These are phyloP conservation scores for Fraxinus platypoda DNA, from an alignment of 305 asterid genomes.

Conservation along the genomic window DNA sequence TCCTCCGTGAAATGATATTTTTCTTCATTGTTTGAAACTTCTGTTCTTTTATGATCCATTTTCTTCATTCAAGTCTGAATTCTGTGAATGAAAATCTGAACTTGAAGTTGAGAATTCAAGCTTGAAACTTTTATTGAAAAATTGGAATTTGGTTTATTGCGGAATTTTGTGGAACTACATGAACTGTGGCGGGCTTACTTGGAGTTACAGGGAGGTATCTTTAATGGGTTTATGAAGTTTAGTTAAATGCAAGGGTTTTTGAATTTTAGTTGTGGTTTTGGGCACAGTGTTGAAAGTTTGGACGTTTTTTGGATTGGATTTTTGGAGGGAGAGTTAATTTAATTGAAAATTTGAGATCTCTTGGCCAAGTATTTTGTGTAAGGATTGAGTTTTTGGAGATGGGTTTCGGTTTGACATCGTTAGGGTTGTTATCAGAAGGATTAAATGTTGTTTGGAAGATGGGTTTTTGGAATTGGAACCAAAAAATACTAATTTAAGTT, in stretches of 20 bases:
- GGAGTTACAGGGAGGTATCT: conserved; percentile 39
- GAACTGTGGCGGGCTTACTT: conserved; percentile 33
- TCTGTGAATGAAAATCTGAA: conserved; percentile 29
- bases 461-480: conserved; percentile 31
- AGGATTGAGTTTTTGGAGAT: conserved; percentile 45
- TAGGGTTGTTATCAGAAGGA: conserved; percentile 38
- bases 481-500: conserved; percentile 61
- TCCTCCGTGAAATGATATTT: conserved; percentile 6
- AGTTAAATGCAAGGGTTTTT: conserved; percentile 25
- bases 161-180: conserved; percentile 25
- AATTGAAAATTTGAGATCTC: conserved; percentile 61
- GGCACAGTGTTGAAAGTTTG: conserved; percentile 36
- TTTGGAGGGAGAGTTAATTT: conserved; percentile 86
- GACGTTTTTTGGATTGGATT: conserved; percentile 41
- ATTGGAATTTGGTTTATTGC: conserved; percentile 33
- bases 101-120: conserved; percentile 42
- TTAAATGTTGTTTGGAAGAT: conserved; percentile 43
- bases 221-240: not conserved
- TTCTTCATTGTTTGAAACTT: conserved; percentile 34
- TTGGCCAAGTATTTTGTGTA: conserved; percentile 23
- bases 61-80: conserved; percentile 26
- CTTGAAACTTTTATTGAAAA: conserved; percentile 30
- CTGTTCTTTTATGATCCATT: conserved; percentile 25
- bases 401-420: conserved; percentile 48
- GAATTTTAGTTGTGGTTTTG: conserved; percentile 23